These are phyloP conservation scores for Scutellaria minor DNA, from an alignment of 257 asterid genomes.

Conservation along the genomic window DNA sequence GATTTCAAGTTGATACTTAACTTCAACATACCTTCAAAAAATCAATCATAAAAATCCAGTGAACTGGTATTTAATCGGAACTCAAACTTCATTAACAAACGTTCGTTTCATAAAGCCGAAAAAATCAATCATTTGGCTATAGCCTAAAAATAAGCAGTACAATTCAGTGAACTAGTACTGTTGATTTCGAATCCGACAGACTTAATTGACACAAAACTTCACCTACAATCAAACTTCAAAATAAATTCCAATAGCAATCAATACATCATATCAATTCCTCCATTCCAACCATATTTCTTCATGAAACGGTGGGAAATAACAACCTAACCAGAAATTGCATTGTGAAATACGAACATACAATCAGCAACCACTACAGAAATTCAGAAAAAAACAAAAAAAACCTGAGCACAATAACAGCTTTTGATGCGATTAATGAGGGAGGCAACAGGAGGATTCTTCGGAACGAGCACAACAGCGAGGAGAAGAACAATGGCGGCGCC, in stretches of 20 bases:
- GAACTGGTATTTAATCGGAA: background rate
- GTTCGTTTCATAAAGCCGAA: background rate
- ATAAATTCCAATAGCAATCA: slow-evolving; percentile 5
- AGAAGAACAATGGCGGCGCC: slow-evolving; percentile 45
- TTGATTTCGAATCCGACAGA: background rate
- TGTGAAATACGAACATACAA: background rate
- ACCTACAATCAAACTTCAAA: background rate
- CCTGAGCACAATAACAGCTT: slow-evolving; percentile 47
- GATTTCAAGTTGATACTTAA: slow-evolving; percentile 5
- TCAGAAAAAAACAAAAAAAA: background rate
- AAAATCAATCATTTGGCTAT: background rate
- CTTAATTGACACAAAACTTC: background rate
- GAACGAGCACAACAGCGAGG: slow-evolving; percentile 41
- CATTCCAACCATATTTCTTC: background rate
- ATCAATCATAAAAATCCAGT: background rate
- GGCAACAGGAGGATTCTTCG: slow-evolving; percentile 30
- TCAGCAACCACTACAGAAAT: background rate
- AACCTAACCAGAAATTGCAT: background rate
- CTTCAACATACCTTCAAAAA: background rate
- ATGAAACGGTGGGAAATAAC: background rate
- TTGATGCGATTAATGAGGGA: slow-evolving; percentile 35
- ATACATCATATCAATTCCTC: background rate
- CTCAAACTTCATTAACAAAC: background rate
- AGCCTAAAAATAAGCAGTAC: background rate
- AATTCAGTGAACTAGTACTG: background rate